phyloP scores from a whole-genome alignment of 176 grass and related monocot species.

The Ampelocalamus luodianensis region DNA sequence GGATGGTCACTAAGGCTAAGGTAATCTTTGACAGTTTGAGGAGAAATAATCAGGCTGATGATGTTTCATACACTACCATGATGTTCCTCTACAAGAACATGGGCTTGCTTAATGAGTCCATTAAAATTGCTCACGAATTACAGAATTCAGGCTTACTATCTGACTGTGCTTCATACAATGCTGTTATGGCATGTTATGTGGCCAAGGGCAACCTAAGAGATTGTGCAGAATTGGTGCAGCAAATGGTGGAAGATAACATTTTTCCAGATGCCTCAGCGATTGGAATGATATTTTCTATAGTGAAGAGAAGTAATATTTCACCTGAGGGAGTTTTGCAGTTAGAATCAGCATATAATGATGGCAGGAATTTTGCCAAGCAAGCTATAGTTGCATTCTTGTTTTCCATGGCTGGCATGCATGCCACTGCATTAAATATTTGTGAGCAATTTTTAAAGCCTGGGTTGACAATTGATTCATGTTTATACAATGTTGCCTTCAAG shows the following conservation, averaged over 20 bases:
- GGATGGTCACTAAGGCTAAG: slow-evolving; percentile 69
- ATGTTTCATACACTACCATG: slow-evolving; percentile 67
- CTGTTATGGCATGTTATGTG: slow-evolving; percentile 60
- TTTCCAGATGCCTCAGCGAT: slow-evolving; percentile 57
- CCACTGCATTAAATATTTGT: slow-evolving; percentile 56
- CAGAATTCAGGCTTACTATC: slow-evolving; percentile 65
- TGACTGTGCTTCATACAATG: slow-evolving; percentile 64
- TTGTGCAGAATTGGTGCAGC: slow-evolving; percentile 65
- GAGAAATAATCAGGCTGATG: slow-evolving; percentile 49
- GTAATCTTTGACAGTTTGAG: slow-evolving; percentile 62
- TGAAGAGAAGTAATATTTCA: slow-evolving; percentile 55
- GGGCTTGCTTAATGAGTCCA: slow-evolving; percentile 65
- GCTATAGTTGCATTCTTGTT: slow-evolving; percentile 62
- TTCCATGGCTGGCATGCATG: slow-evolving; percentile 57
- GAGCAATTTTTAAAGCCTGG: slow-evolving; percentile 47
- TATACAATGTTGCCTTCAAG: slow-evolving; percentile 71
- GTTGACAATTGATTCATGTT: slow-evolving; percentile 48
- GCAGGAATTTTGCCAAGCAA: slow-evolving; percentile 47
- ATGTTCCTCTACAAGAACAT: slow-evolving; percentile 71
- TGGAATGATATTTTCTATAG: slow-evolving; percentile 60
- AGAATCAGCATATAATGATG: slow-evolving; percentile 60
- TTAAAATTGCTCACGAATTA: slow-evolving; percentile 53
- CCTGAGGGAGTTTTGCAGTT: slow-evolving; percentile 54
- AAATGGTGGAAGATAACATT: slow-evolving; percentile 63
- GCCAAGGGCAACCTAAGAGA: slow-evolving; percentile 57